These are phyloP conservation scores for Zea mays DNA, from an alignment of 176 grass and related monocot species.

Conservation along the genomic window DNA sequence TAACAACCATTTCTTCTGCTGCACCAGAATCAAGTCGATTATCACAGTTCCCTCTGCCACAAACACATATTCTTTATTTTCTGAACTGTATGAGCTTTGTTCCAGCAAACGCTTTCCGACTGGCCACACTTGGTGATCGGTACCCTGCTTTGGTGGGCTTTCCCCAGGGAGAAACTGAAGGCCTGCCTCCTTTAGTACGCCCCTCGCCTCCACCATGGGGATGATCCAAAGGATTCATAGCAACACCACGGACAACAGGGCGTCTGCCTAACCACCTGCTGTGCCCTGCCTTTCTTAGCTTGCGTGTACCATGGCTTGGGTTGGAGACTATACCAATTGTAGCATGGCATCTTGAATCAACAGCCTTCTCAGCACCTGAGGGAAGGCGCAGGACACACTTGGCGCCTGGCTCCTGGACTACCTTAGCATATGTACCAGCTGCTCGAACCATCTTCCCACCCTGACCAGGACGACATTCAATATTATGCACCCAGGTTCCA, in stretches of 20 bases:
- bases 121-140: too few species aligned
- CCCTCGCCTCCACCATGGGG: too few species aligned
- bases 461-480: neutral
- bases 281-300: too few species aligned
- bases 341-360: neutral
- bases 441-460: neutral
- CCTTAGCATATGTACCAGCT: slow-evolving; percentile 1
- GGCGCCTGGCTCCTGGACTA: slow-evolving; percentile 3
- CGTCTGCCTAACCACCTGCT: too few species aligned
- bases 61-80: neutral
- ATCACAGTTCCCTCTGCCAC: neutral
- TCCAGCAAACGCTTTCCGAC: neutral
- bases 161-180: too few species aligned
- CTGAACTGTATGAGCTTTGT: neutral
- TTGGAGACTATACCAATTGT: slow-evolving; percentile 3
- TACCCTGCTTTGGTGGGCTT: too few species aligned
- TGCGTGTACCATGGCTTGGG: neutral
- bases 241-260: too few species aligned
- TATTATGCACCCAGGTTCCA: neutral
- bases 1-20: neutral
- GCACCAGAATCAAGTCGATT: neutral
- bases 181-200: too few species aligned
- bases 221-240: too few species aligned
- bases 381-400: neutral
- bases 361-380: neutral